These are phyloP conservation scores for Citrullus mucosospermus DNA, from an alignment of 306 rosid species.

Conservation along the genomic window DNA sequence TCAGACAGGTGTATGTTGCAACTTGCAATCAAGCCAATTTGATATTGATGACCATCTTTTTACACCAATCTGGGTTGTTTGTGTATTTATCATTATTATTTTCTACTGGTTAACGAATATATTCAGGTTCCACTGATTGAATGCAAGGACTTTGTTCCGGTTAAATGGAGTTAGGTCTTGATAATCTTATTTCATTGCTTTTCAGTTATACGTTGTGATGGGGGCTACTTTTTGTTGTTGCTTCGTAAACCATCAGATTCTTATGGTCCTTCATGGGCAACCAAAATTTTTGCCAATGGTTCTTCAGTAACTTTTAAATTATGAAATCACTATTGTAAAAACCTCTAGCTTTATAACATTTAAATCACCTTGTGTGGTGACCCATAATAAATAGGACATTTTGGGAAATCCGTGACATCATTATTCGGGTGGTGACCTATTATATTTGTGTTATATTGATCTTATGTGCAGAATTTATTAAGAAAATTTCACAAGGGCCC, in stretches of 20 bases:
- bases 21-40: neutral
- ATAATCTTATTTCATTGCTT: neutral
- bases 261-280: neutral
- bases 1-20: neutral
- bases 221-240: neutral
- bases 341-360: neutral
- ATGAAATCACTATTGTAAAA: neutral
- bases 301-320: neutral
- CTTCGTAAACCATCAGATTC: neutral
- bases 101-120: neutral
- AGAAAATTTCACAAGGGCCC: conserved; percentile 91
- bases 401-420: neutral
- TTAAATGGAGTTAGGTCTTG: neutral
- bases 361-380: neutral
- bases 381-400: neutral
- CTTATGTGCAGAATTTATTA: conserved; percentile 63
- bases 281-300: neutral
- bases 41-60: neutral
- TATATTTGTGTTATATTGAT: conserved; percentile 8
- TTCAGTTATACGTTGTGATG: neutral
- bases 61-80: neutral
- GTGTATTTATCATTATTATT: neutral
- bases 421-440: neutral
- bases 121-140: neutral
- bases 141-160: neutral